Percentiles rank a stretch among this genome's conserved stretches.
phyloP scores from a whole-genome alignment of 306 rosid species.

The Rubus idaeus region DNA sequence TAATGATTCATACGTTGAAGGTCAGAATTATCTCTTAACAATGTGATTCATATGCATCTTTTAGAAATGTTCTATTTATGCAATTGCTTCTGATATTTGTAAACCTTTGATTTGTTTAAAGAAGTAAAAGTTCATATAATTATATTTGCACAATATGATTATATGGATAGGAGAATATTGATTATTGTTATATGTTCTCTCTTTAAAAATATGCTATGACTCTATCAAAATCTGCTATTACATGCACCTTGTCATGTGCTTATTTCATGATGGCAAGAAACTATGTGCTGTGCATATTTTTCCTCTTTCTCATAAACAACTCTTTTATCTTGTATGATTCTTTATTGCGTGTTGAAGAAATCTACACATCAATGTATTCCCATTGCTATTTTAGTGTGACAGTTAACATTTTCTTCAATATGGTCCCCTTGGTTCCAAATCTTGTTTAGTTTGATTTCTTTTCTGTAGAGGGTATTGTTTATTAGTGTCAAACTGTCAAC shows the following conservation, averaged over 20 bases:
- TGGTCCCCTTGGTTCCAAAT: neutral
- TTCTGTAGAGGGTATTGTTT: neutral
- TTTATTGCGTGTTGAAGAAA: neutral
- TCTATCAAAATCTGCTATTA: neutral
- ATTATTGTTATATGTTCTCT: too few relatives aligned
- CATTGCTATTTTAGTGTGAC: neutral
- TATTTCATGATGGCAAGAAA: neutral
- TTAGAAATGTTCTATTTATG: neutral
- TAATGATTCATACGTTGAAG: constrained; percentile 72
- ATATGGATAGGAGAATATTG: too few relatives aligned
- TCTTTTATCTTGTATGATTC: neutral
- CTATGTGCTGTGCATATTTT: neutral
- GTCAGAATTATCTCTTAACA: constrained; percentile 37
- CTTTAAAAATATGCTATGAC: neutral
- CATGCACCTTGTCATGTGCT: neutral
- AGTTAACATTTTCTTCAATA: neutral
- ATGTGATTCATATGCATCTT: neutral
- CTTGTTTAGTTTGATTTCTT: neutral
- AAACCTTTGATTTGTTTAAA: neutral
- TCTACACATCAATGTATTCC: neutral
- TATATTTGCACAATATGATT: neutral
- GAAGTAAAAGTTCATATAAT: neutral
- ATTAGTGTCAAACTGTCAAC: neutral
- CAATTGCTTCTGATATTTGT: neutral
- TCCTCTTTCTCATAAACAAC: neutral